Evolutionary conservation across 2,329 filamentous ascomycete genomes (phyloP), one percentile per base, ranked within the genome.

Genomic region (Didymella sp.): DNA sequence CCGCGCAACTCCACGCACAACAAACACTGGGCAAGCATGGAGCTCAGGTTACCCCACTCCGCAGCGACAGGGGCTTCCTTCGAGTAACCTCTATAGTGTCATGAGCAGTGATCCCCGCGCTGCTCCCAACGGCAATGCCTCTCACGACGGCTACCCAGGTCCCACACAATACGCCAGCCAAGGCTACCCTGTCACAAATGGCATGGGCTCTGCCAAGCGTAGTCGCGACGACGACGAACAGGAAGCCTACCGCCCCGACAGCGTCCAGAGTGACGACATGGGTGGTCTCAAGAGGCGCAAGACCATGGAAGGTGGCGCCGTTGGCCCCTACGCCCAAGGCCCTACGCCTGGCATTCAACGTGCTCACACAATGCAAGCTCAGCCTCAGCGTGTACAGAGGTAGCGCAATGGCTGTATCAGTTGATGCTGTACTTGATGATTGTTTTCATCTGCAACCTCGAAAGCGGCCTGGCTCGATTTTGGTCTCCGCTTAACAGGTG

Each of bases 51-150:
- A 96, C 78, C 89, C 82, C 73, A 93, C 91, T 0, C 89, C 93
- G 45, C 92, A 92, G 21, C 88, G 92, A 38, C 80, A 83, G 55
- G 79, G 81, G 40, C 82, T 87, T 58, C 84, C 89, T 3, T 88
- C 90, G 0, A 93, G 91, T 80, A 96, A 87, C 72, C 81, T 96
- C 47, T 96, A 96, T 82, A 96, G 88, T 76, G 89, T 96, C 61
- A 92, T 96, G 80, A 93, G 89, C 74, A 93, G 89, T 38, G 92
- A 91, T 72, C 89, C 91, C 58, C 85, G 91, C 24, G 85, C 81
- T 44, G 78, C 82, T 27, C 76, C 86, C 11, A 91, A 91, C 64
- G 89, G 89, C n/a, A 83, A 82, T 27, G 77, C 85, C 12, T 78
- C 83, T 19, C 84, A 84, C 46, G 91, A 96, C 64, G 85, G 88